These are phyloP conservation scores for Linnemannia hyalina DNA, from an alignment of 192 early-diverging fungal species.

Conservation along the genomic window DNA sequence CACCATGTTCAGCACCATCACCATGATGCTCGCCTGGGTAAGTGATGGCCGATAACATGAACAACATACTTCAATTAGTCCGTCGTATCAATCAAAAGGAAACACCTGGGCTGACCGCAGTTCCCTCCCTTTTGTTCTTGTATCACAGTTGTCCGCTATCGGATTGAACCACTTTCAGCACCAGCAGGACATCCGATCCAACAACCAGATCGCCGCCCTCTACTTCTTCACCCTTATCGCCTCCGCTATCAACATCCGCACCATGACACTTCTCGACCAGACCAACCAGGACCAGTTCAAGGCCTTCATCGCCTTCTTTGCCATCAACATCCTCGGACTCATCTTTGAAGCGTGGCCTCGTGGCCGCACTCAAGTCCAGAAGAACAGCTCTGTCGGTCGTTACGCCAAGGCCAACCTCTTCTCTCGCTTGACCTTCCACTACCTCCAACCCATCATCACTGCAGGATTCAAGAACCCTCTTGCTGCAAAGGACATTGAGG, in stretches of 20 bases:
- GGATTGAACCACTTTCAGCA: constrained; percentile 44
- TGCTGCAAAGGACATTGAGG: constrained; percentile 42
- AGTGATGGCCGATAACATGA: neutral
- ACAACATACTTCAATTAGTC: neutral
- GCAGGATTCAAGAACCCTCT: constrained; percentile 44
- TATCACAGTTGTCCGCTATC: constrained; percentile 18
- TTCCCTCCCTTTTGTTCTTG: neutral
- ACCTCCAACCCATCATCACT: constrained; percentile 49
- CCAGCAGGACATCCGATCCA: constrained; percentile 41
- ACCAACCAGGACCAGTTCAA: constrained; percentile 38
- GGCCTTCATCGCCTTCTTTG: constrained; percentile 45
- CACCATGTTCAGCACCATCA: constrained; percentile 45
- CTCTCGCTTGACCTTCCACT: constrained; percentile 49
- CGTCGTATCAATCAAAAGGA: neutral
- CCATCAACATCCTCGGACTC: constrained; percentile 34
- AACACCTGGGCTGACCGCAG: neutral
- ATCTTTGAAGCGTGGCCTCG: constrained; percentile 51
- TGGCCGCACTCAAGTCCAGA: constrained; percentile 18
- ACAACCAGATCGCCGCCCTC: constrained; percentile 32
- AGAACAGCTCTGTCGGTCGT: constrained; percentile 19
- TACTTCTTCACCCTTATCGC: constrained; percentile 33
- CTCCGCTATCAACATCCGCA: constrained; percentile 52
- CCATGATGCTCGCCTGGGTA: constrained; percentile 47
- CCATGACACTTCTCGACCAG: constrained; percentile 34
- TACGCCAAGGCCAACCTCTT: constrained; percentile 55